These are phyloP conservation scores for Pachyrhizus erosus DNA, from an alignment of 306 rosid genomes.

Conservation along the genomic window DNA sequence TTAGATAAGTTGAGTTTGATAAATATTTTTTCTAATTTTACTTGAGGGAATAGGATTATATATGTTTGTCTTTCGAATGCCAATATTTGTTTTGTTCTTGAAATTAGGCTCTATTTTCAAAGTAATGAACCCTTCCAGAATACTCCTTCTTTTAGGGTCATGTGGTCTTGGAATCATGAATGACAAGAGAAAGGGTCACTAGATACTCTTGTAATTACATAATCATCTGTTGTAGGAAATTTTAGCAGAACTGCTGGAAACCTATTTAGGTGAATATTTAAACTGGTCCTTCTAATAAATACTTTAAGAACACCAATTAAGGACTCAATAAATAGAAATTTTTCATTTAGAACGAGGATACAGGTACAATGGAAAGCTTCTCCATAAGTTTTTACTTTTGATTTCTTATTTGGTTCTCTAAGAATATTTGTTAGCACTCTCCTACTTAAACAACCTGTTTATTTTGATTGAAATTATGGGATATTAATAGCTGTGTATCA, in stretches of 20 bases:
- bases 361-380: background rate
- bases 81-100: background rate
- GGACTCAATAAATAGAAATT: background rate
- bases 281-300: background rate
- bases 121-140: background rate
- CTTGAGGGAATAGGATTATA: background rate
- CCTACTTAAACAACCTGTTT: background rate
- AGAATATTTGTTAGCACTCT: background rate
- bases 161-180: background rate
- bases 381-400: background rate
- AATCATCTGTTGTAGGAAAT: background rate
- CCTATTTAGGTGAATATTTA: background rate
- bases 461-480: background rate
- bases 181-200: background rate
- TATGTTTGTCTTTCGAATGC: background rate
- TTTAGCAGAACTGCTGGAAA: background rate
- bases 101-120: background rate
- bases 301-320: background rate
- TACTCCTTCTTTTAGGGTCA: background rate
- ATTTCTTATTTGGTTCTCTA: background rate
- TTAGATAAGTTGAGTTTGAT: constrained; percentile 8
- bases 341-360: background rate
- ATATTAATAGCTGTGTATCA: background rate
- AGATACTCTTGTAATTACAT: background rate
- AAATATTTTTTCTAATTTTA: background rate